phyloP scores from a whole-genome alignment of 768 basidiomycete species.

The Suillus ampliporus region DNA sequence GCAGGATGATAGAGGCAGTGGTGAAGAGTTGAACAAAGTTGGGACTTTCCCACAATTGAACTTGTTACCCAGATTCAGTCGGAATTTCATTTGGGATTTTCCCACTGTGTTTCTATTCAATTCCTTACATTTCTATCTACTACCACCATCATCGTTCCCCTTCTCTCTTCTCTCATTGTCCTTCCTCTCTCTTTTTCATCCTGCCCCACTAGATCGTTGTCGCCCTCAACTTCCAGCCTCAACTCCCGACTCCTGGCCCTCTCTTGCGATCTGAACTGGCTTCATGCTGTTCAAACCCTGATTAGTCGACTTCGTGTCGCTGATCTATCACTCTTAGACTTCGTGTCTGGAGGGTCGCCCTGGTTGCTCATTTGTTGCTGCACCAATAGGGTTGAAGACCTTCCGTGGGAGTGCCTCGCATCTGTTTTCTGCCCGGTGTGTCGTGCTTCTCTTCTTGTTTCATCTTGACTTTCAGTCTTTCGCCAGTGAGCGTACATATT shows the following conservation, averaged over 20 bases:
- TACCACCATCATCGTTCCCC: not conserved
- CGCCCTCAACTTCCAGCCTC: too few relatives aligned
- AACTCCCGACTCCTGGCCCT: too few relatives aligned
- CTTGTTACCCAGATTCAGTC: not conserved
- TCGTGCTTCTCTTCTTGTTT: not conserved
- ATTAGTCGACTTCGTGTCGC: not conserved
- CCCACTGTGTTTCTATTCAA: not conserved
- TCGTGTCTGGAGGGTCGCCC: not conserved
- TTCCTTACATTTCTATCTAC: not conserved
- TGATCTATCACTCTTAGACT: slow-evolving; percentile 1
- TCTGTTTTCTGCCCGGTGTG: not conserved
- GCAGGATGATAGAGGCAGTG: not conserved
- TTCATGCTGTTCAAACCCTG: not conserved
- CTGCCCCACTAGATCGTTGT: not conserved
- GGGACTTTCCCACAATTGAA: slow-evolving; percentile 1
- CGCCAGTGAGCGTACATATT: not conserved
- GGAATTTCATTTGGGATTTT: slow-evolving; percentile 2
- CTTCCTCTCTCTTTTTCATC: not conserved
- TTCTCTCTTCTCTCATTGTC: not conserved
- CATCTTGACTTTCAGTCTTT: not conserved
- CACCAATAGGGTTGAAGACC: not conserved
- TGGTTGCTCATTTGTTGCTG: not conserved
- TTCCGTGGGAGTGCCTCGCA: not conserved
- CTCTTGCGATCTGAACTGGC: not conserved
- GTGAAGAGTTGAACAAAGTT: slow-evolving; percentile 2